Evolutionary conservation across 768 basidiomycete species (phyloP), one percentile per base, ranked within the genome.

Genomic region (Suillus americanus): DNA sequence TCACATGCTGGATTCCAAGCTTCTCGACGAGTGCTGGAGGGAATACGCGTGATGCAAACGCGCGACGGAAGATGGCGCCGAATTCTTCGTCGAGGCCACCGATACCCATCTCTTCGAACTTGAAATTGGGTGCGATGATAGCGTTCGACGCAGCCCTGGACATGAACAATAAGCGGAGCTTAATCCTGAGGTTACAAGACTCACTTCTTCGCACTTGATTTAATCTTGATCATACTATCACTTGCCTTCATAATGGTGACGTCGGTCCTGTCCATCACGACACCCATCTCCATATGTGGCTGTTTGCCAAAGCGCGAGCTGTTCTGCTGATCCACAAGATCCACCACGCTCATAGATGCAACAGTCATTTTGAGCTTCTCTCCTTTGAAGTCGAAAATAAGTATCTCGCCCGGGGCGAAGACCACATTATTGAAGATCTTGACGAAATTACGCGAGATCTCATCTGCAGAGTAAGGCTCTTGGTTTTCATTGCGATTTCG

Each of bases 51-150:
- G 92, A 94, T 0, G 97, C 96, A 74, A 99, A 99, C 0, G 97
- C 97, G 72, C 97, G 91, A 74, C 97, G 92, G 83, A 99, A 99
- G 72, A 99, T 99, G 50, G 94, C 89, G 63, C 87, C 87, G 74
- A 99, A 99, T 74, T 99, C 97, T 9, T 87, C 82, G 75, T 99
- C 97, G 40, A 99, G 82, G 72, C 97, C 97, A 72, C 97, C 97
- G 71, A 99, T 99, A 20, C 97, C 97, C 97, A 99, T 99, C 75
- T 99, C 97, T 72, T 97, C 93, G 67, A 99, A 99, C 77, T 97
- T 99, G 86, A 99, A 99, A 78, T 98, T 98, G 1, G 97, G 95
- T 0, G 95, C 89, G 12, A 99, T 85, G 69, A 99, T 97, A 0
- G 97, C 95, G 74, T 98, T 99, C 8, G 95, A 88, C 6, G 95